Conservation (phyloP, 2,329 filamentous ascomycete species). For the Tympanopsis confertula region DNA sequence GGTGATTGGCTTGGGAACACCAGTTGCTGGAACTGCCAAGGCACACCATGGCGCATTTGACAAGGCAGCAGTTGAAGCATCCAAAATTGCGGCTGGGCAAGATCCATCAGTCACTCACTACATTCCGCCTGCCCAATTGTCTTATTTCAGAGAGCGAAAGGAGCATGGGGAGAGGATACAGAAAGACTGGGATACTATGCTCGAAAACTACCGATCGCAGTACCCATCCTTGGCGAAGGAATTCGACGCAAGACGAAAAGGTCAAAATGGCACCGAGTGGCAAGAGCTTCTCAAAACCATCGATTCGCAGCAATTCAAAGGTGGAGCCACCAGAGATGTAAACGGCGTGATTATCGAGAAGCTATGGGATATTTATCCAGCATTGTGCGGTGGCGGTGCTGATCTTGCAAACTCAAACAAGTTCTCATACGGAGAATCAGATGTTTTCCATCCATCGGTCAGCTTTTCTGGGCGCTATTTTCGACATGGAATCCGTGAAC, state of each 20-base stretch:
- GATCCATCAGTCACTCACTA: constrained; percentile 33
- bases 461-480: constrained; percentile 42
- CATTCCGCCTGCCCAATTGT: constrained; percentile 29
- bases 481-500: constrained; percentile 48
- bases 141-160: constrained; percentile 38
- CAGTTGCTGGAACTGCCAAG: constrained; percentile 33
- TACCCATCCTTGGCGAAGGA: constrained; percentile 33
- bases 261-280: constrained; percentile 36
- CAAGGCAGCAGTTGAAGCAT: constrained; percentile 36
- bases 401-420: constrained; percentile 33
- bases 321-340: constrained; percentile 30
- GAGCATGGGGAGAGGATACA: constrained; percentile 31
- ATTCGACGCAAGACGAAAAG: constrained; percentile 32
- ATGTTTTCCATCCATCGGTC: constrained; percentile 19
- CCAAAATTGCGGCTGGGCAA: constrained; percentile 38
- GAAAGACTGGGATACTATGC: constrained; percentile 31
- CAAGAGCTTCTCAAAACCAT: constrained; percentile 32
- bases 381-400: constrained; percentile 33
- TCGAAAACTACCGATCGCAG: constrained; percentile 26
- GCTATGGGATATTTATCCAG: constrained; percentile 23
- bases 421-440: constrained; percentile 33
- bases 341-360: constrained; percentile 35
- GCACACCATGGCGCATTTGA: constrained; percentile 48
- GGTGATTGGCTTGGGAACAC: constrained; percentile 38
- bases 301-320: constrained; percentile 32